Conservation (phyloP, 1,139 yeast genomes). For the Pichia sp. region DNA sequence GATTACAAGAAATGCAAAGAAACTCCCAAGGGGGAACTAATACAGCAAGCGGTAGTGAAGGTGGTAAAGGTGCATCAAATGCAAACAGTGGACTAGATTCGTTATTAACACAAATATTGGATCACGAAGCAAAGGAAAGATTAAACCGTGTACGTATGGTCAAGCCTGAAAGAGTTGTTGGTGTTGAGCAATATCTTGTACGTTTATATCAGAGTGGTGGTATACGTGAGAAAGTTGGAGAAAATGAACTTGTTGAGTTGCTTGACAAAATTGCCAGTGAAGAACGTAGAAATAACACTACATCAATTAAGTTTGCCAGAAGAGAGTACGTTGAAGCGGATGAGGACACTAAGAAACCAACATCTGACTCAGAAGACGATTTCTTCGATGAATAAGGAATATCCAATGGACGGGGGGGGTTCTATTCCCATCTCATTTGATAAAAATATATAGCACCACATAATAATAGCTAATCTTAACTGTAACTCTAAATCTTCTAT, state of each 20-base stretch:
- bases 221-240: conserved; percentile 62
- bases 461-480: not conserved
- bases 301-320: conserved; percentile 54
- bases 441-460: not conserved
- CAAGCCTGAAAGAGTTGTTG: conserved; percentile 82
- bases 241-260: conserved; percentile 73
- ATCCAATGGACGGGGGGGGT: no score
- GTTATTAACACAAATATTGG: conserved; percentile 62
- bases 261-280: conserved; percentile 80
- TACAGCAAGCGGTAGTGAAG: not conserved
- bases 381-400: conserved; percentile 22
- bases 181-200: conserved; percentile 78
- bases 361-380: conserved; percentile 28
- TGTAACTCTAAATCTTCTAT: no score
- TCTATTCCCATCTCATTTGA: not conserved
- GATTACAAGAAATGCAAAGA: conserved; percentile 73
- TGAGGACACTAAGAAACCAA: conserved; percentile 19
- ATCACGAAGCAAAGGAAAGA: conserved; percentile 81
- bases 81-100: conserved; percentile 24
- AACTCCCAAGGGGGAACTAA: conserved; percentile 31
- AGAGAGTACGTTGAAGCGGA: conserved; percentile 30
- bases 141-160: conserved; percentile 82
- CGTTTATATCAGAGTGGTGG: conserved; percentile 77
- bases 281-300: conserved; percentile 52
- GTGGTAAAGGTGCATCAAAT: not conserved